These are phyloP conservation scores for Conringia planisiliqua DNA, from an alignment of 345 rosid genomes.

Conservation along the genomic window DNA sequence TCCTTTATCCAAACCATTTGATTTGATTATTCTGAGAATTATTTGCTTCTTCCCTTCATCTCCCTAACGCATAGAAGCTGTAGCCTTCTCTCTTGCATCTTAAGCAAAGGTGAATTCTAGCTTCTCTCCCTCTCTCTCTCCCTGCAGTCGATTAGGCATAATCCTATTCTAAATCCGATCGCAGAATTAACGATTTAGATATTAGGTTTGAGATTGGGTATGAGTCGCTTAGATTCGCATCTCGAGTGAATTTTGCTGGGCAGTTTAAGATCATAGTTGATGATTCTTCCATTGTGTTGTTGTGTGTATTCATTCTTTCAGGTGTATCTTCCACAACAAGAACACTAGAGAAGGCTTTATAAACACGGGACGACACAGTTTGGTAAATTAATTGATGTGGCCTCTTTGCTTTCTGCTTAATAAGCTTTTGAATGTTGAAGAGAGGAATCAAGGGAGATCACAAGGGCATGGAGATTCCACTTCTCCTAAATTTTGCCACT, in stretches of 20 bases:
- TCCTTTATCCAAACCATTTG: constrained; percentile 23
- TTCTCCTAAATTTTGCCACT: constrained; percentile 24
- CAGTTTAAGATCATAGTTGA: neutral
- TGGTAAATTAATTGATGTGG: constrained; percentile 51
- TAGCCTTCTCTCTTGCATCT: constrained; percentile 9
- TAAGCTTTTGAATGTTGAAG: constrained; percentile 57
- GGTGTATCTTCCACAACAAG: neutral
- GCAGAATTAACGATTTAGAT: neutral
- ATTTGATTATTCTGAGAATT: neutral
- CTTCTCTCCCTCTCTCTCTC: too few relatives aligned
- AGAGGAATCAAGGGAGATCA: constrained; percentile 32
- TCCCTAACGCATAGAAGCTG: constrained; percentile 5
- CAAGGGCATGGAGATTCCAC: constrained; percentile 21
- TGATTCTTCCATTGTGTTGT: neutral
- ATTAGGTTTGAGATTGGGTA: neutral
- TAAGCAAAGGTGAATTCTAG: constrained; percentile 25
- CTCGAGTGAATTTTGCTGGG: too few relatives aligned
- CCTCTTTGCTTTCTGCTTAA: constrained; percentile 54
- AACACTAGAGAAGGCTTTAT: neutral
- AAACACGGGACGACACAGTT: neutral
- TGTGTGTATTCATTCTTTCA: constrained; percentile 17
- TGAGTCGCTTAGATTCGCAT: neutral
- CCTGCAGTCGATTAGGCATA: neutral
- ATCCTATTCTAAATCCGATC: neutral
- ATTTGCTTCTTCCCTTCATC: neutral